Conservation (phyloP, 1,284 basidiomycete species). For the Puccinia horiana region DNA sequence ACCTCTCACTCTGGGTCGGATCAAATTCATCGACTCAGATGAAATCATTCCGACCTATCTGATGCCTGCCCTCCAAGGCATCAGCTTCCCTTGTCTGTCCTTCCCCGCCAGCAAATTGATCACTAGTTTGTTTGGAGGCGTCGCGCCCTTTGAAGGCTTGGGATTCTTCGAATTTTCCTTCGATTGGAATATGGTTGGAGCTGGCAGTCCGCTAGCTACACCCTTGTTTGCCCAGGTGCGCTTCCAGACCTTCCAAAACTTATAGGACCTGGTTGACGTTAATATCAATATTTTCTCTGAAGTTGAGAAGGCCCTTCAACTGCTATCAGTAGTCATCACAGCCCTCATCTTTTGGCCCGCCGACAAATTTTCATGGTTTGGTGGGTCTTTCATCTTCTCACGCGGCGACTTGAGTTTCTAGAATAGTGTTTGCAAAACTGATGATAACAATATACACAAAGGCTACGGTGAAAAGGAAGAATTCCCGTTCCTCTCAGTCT, state of each 20-base stretch:
- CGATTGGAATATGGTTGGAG: conserved; percentile 29
- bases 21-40: not conserved
- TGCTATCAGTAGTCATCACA: not conserved
- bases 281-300: not conserved
- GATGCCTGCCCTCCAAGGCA: conserved; percentile 21
- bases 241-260: not conserved
- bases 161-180: conserved; percentile 35
- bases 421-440: not conserved
- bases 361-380: conserved; percentile 32
- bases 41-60: conserved; percentile 34
- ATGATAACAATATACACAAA: not conserved
- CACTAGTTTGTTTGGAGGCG: conserved; percentile 35
- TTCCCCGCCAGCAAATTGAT: conserved; percentile 3
- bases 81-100: conserved; percentile 28
- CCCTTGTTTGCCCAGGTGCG: conserved; percentile 13
- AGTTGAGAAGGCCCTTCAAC: conserved; percentile 5
- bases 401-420: no score
- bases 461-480: conserved; percentile 4
- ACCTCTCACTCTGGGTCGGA: not conserved
- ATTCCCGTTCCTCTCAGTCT: conserved; percentile 37
- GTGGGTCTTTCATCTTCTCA: not conserved
- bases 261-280: not conserved
- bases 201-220: not conserved
- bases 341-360: conserved; percentile 33
- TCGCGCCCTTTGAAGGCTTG: conserved; percentile 25